phyloP scores from a whole-genome alignment of 441 rosid species.

The Bruguiera hainesii region DNA sequence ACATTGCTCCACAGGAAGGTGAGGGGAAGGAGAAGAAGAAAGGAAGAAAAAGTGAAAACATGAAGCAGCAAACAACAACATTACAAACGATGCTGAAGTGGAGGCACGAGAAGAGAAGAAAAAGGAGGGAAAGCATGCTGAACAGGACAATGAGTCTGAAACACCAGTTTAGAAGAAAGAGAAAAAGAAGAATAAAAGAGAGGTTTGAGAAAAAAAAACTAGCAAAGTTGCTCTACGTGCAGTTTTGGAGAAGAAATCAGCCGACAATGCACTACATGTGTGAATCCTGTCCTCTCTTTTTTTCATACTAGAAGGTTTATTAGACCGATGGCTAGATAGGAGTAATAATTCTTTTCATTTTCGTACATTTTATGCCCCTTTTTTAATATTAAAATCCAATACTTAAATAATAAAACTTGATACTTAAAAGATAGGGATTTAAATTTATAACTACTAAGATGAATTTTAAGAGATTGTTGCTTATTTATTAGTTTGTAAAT shows the following conservation, averaged over 20 bases:
- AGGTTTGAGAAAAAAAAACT: constrained; percentile 23
- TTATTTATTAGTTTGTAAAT: neutral
- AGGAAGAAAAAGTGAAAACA: constrained; percentile 51
- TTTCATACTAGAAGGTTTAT: too few species aligned
- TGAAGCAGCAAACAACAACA: constrained; percentile 25
- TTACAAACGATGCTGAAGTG: constrained; percentile 19
- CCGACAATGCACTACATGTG: constrained; percentile 1
- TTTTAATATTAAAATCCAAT: too few species aligned
- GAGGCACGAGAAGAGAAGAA: constrained; percentile 37
- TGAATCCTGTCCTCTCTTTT: constrained; percentile 1
- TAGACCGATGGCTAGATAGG: too few species aligned
- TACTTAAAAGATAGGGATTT: too few species aligned
- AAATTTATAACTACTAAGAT: too few species aligned
- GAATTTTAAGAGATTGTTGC: too few species aligned
- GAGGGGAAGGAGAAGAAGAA: constrained; percentile 33
- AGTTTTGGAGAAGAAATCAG: constrained; percentile 29
- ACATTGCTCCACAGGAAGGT: constrained; percentile 23
- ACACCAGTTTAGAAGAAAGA: constrained; percentile 47
- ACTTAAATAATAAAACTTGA: too few species aligned
- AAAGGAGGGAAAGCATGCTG: constrained; percentile 65
- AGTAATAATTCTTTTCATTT: too few species aligned
- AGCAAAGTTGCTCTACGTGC: constrained; percentile 3
- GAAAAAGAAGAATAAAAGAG: constrained; percentile 49
- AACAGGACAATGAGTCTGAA: constrained; percentile 39
- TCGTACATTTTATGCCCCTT: too few species aligned